phyloP scores from a whole-genome alignment of 305 asterid genomes.

The Solanum hybrid region DNA sequence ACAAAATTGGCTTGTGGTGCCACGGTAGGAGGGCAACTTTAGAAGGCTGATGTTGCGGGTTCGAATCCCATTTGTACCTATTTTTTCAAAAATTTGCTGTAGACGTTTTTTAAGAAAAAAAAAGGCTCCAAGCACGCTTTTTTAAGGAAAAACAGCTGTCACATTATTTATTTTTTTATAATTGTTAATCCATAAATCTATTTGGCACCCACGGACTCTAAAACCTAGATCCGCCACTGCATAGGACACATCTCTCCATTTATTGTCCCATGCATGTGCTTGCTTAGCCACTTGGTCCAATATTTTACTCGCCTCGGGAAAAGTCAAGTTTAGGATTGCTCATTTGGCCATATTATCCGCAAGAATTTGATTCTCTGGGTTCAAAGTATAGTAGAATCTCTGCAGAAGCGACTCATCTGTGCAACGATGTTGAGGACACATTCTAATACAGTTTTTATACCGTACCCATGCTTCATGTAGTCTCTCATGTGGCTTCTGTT shows the following conservation, averaged over 20 bases:
- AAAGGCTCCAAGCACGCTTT: no score
- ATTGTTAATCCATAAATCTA: no score
- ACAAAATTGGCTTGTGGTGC: no score
- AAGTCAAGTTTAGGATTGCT: background rate
- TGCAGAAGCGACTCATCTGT: background rate
- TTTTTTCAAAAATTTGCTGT: no score
- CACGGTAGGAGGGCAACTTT: no score
- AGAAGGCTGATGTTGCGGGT: no score
- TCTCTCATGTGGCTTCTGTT: background rate
- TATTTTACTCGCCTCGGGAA: background rate
- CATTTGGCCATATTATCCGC: background rate
- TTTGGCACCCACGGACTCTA: no score
- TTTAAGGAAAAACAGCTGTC: no score
- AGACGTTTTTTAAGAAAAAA: no score
- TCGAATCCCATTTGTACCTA: no score
- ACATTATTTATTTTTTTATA: no score
- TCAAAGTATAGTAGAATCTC: background rate
- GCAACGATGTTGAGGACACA: background rate
- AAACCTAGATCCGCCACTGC: no score
- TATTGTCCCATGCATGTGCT: background rate
- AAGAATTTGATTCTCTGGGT: background rate
- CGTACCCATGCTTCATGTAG: background rate
- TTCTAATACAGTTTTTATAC: background rate
- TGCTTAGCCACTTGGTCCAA: background rate
- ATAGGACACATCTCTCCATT: background rate